Evolutionary conservation across 2,329 filamentous ascomycete genomes (phyloP).

Genomic region (Neobulgaria alba): DNA sequence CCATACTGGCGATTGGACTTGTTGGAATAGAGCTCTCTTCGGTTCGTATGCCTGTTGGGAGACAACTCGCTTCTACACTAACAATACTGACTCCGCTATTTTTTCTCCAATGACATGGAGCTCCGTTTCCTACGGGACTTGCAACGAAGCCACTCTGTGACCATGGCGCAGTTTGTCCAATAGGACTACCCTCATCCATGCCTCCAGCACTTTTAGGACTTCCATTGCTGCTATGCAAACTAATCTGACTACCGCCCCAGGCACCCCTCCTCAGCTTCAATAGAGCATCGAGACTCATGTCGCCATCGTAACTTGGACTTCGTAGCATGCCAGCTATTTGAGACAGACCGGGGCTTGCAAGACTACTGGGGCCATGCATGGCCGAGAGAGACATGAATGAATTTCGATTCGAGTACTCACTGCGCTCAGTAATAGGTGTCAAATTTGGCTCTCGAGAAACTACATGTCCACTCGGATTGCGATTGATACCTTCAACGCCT

Average conservation of each 20-base stretch:
- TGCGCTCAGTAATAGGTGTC: slow-evolving; percentile 91
- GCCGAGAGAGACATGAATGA: slow-evolving; percentile 55
- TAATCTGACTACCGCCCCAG: slow-evolving; percentile 75
- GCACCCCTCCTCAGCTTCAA: slow-evolving; percentile 62
- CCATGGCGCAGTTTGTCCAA: slow-evolving; percentile 19
- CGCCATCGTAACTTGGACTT: slow-evolving; percentile 43
- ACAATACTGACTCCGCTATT: slow-evolving; percentile 20
- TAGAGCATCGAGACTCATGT: slow-evolving; percentile 66
- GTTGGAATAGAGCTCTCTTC: slow-evolving; percentile 11
- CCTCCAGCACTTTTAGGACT: slow-evolving; percentile 18
- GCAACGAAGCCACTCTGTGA: slow-evolving; percentile 2
- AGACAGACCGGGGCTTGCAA: slow-evolving; percentile 66
- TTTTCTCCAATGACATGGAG: slow-evolving; percentile 13
- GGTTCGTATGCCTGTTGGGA: slow-evolving; percentile 5
- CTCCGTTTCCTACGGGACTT: background rate
- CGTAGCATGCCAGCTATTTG: slow-evolving; percentile 60
- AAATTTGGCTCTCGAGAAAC: slow-evolving; percentile 81
- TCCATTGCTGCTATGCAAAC: slow-evolving; percentile 47
- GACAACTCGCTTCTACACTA: slow-evolving; percentile 13
- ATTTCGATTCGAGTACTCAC: slow-evolving; percentile 92
- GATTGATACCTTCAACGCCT: slow-evolving; percentile 48
- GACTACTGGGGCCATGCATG: slow-evolving; percentile 34
- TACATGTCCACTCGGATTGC: slow-evolving; percentile 64
- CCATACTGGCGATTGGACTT: slow-evolving; percentile 20
- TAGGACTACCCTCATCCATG: slow-evolving; percentile 21